Conservation (phyloP, 345 rosid species). For the Arabis alpina region DNA sequence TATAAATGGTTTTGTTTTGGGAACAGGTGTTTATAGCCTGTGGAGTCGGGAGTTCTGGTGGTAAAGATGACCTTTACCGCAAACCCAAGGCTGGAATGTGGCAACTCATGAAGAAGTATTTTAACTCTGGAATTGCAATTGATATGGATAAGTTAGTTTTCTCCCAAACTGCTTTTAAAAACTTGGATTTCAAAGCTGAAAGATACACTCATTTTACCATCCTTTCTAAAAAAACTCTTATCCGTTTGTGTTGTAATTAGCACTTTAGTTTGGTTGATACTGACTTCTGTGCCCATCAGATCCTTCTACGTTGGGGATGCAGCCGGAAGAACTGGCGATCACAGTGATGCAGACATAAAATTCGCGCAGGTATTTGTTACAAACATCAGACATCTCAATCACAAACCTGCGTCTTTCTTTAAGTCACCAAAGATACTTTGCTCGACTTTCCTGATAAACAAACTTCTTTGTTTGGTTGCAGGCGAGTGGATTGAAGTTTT, state of each 20-base stretch:
- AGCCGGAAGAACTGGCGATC: conserved; percentile 82
- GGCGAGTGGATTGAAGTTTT: conserved; percentile 76
- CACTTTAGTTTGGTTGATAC: conserved; percentile 16
- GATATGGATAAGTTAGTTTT: conserved; percentile 74
- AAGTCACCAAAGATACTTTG: background rate
- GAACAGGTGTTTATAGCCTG: conserved; percentile 90
- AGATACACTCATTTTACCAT: background rate
- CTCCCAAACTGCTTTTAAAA: conserved; percentile 26
- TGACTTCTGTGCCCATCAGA: conserved; percentile 46
- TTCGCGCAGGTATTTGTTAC: conserved; percentile 72
- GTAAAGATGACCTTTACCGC: conserved; percentile 74
- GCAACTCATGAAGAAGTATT: conserved; percentile 78
- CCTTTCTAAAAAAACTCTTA: background rate
- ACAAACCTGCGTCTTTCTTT: background rate
- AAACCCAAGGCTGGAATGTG: conserved; percentile 96
- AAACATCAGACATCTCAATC: conserved; percentile 2
- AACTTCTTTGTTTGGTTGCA: conserved; percentile 43
- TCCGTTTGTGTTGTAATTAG: background rate
- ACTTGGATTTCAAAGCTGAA: conserved; percentile 17
- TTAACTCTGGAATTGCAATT: conserved; percentile 80
- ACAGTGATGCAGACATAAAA: conserved; percentile 83
- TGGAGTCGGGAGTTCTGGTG: conserved; percentile 55
- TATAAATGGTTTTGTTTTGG: conserved; percentile 12
- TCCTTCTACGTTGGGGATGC: conserved; percentile 98
- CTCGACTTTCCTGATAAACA: conserved; percentile 13